Evolutionary conservation across 1,139 yeast genomes (phyloP).

Genomic region (Lodderomyces jiufengensis): DNA sequence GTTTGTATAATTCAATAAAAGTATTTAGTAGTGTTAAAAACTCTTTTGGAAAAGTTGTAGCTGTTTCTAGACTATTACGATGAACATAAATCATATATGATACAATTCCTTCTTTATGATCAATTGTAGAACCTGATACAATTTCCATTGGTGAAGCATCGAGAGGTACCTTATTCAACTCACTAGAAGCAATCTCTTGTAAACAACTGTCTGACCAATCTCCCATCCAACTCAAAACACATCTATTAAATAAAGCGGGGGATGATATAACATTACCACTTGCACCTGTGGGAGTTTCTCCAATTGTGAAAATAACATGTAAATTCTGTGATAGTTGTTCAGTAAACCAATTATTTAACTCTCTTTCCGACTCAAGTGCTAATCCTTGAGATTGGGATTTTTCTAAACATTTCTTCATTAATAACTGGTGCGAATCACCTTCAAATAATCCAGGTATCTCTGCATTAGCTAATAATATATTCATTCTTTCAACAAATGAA

Average conservation of each 20-base stretch:
- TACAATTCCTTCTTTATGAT: neutral
- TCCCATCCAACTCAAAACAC: conserved; percentile 90
- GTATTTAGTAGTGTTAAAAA: conserved; percentile 51
- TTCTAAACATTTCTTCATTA: conserved; percentile 58
- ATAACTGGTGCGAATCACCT: conserved; percentile 59
- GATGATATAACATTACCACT: conserved; percentile 56
- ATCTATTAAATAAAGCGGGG: conserved; percentile 88
- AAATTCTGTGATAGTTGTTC: conserved; percentile 64
- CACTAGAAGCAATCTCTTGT: conserved; percentile 45
- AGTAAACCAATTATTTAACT: conserved; percentile 72
- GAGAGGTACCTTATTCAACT: conserved; percentile 47
- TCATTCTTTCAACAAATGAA: conserved; percentile 86
- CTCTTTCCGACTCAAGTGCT: conserved; percentile 66
- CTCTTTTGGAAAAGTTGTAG: conserved; percentile 35
- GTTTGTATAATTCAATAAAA: conserved; percentile 42
- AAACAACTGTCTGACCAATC: conserved; percentile 63
- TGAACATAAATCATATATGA: conserved; percentile 1
- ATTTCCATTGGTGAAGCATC: conserved; percentile 41
- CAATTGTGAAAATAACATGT: conserved; percentile 80
- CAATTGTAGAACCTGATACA: conserved; percentile 19
- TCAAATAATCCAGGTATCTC: conserved; percentile 89
- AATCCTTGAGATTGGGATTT: conserved; percentile 61
- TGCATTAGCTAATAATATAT: conserved; percentile 85
- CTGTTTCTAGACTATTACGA: conserved; percentile 17
- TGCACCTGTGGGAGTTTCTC: conserved; percentile 44